phyloP scores from a whole-genome alignment of 2,329 filamentous ascomycete genomes.

The Hypoxylon sp. region DNA sequence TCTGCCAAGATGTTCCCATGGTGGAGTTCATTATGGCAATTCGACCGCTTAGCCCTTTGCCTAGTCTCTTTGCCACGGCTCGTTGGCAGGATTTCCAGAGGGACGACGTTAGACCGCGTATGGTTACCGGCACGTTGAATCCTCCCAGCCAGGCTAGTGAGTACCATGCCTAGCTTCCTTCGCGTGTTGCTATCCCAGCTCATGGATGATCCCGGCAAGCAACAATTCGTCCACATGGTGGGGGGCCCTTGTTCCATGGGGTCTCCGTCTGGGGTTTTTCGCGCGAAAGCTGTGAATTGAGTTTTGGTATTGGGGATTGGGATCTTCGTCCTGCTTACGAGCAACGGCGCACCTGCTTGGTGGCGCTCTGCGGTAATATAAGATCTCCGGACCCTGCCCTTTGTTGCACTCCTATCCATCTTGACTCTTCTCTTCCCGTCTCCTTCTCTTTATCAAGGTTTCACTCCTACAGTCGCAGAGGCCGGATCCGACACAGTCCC shows the following conservation, averaged over 20 bases:
- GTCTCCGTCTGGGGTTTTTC: constrained; percentile 41
- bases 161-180: constrained; percentile 37
- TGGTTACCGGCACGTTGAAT: constrained; percentile 39
- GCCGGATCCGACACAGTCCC: constrained; percentile 10
- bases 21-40: constrained; percentile 36
- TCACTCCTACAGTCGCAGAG: constrained; percentile 27
- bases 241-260: constrained; percentile 32
- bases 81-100: constrained; percentile 20
- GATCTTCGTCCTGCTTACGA: constrained; percentile 36
- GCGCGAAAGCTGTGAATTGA: constrained; percentile 30
- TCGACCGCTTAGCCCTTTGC: constrained; percentile 36
- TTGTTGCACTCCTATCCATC: constrained; percentile 18
- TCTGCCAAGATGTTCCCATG: constrained; percentile 34
- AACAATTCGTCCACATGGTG: constrained; percentile 36
- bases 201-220: constrained; percentile 39
- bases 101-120: constrained; percentile 27
- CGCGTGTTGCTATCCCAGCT: constrained; percentile 33
- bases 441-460: constrained; percentile 25
- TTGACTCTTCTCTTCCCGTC: constrained; percentile 22
- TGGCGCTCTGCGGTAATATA: constrained; percentile 39
- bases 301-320: constrained; percentile 33
- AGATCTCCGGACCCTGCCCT: constrained; percentile 30
- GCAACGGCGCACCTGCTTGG: constrained; percentile 10
- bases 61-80: constrained; percentile 32
- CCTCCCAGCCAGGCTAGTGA: constrained; percentile 7